phyloP scores from a whole-genome alignment of 1,284 basidiomycete genomes.

The Ganoderma lingzhi region DNA sequence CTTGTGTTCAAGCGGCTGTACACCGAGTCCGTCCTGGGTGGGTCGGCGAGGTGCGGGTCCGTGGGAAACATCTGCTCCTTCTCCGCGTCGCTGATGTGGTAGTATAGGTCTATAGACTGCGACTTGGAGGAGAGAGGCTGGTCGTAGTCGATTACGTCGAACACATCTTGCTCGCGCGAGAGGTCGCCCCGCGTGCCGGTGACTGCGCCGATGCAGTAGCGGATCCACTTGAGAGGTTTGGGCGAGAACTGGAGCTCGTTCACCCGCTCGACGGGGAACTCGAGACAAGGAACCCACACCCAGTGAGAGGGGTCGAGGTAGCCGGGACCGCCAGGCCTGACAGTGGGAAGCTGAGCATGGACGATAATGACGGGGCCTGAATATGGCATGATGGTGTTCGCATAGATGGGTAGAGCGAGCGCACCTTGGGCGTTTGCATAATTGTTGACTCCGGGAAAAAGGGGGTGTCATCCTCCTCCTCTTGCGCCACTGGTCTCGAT shows the following conservation, averaged over 20 bases:
- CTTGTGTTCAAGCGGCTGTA: no score
- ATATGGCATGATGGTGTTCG: neutral
- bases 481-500: neutral
- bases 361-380: neutral
- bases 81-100: no score
- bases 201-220: neutral
- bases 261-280: conserved; percentile 1
- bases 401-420: neutral
- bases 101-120: no score
- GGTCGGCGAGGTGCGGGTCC: no score
- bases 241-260: neutral
- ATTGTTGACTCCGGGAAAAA: neutral
- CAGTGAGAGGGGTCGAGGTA: neutral
- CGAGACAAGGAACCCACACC: neutral
- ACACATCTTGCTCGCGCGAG: neutral
- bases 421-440: neutral
- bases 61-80: no score
- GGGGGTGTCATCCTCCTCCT: neutral
- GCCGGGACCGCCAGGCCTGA: neutral
- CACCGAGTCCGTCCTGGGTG: no score
- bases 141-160: neutral
- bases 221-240: neutral
- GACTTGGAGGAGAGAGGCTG: neutral
- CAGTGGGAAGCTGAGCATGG: neutral
- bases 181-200: neutral